Percentiles rank a stretch among this genome's conserved stretches.
Conservation (phyloP, 129 eudicot genomes). For the Scalesia atractyloides region DNA sequence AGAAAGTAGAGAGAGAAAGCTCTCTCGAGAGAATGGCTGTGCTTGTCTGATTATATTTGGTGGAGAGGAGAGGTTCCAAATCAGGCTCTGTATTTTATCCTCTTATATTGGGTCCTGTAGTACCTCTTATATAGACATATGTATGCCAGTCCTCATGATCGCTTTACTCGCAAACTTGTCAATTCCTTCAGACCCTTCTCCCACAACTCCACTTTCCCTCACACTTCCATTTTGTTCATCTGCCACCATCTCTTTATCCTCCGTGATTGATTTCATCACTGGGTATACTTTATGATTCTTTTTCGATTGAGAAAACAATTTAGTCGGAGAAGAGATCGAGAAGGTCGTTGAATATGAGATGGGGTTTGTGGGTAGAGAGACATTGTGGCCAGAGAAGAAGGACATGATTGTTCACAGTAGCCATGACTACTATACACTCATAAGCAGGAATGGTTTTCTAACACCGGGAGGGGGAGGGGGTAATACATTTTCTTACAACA, state of each 20-base stretch:
- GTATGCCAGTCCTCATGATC: too few relatives aligned
- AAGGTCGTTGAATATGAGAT: constrained; percentile 16
- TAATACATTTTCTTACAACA: too few relatives aligned
- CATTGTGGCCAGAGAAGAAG: constrained; percentile 18
- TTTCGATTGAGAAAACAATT: constrained; percentile 23
- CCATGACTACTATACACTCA: constrained; percentile 47
- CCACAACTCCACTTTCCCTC: neutral
- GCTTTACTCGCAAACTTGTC: constrained; percentile 32
- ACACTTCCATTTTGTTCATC: constrained; percentile 23
- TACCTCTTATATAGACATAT: too few relatives aligned
- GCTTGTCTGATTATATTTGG: too few relatives aligned
- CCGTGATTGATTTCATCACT: constrained; percentile 35
- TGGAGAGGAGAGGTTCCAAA: too few relatives aligned
- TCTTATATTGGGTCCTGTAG: too few relatives aligned
- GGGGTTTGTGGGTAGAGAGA: constrained; percentile 21
- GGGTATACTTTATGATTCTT: constrained; percentile 16
- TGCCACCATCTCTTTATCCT: constrained; percentile 48
- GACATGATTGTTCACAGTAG: constrained; percentile 24
- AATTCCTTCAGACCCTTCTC: neutral
- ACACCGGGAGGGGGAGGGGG: too few relatives aligned
- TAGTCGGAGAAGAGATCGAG: constrained; percentile 20
- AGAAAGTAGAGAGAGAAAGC: too few relatives aligned
- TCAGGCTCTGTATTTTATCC: too few relatives aligned
- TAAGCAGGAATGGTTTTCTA: too few relatives aligned
- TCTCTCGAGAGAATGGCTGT: too few relatives aligned